Evolutionary conservation across 345 rosid species (phyloP), one percentile per base, ranked within the genome.

Genomic region (Eucalyptus tenuipes): DNA sequence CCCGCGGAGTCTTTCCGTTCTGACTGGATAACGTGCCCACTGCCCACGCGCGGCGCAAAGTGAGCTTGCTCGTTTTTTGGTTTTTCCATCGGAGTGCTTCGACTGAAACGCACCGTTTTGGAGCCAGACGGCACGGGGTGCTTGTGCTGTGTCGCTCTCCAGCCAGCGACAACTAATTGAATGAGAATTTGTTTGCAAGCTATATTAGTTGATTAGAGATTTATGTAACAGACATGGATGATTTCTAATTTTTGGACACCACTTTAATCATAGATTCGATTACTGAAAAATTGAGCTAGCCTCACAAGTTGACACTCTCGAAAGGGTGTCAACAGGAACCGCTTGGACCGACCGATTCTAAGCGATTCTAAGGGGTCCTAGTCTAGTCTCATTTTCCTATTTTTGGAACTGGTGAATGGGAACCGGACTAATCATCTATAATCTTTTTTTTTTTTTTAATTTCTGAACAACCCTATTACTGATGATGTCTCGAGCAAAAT

Each of bases 361-460:
- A 0, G 25, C 1, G 2, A 52, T 52, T 52, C 4, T 52, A 52
- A 52, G 1, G 57, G 25, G 5, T 52, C 10, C n/a, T n/a, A n/a
- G n/a, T n/a, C n/a, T n/a, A n/a, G n/a, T n/a, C n/a, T n/a, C n/a
- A n/a, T n/a, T n/a, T n/a, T n/a, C 2, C 4, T 52, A 20, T 52
- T 52, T 52, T 20, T 18, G 5, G 4, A 52, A 52, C 4, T 52
- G 7, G 24, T 17, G 22, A 18, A 50, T 52, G 25, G 24, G 24
- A 52, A 7, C 0, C 0, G 2, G 4, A 7, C 1, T 1, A 9
- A 52, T 1, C 5, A 52, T 18, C 0, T 52, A 7, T 18, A 52
- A 1, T 12, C 18, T 0, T 52, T 17, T 52, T 0, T 52, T 17
- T 17, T 3, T 52, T 52, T 52, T 52, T 52, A 52, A 52, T 18